phyloP scores from a whole-genome alignment of 2,329 filamentous ascomycete species.

The Sclerotinia minor region DNA sequence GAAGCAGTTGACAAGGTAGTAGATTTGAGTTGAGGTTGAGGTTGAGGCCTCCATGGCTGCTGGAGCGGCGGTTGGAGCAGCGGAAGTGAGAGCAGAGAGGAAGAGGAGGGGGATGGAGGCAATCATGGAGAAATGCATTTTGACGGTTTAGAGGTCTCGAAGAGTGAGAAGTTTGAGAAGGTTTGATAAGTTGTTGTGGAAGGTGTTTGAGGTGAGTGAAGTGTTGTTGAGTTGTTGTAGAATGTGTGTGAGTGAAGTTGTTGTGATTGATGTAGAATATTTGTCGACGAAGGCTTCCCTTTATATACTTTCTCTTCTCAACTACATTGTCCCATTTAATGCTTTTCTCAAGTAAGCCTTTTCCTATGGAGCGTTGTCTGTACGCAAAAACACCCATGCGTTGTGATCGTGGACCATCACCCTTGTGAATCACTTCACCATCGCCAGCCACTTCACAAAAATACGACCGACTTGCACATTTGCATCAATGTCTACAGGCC shows the following conservation, averaged over 20 bases:
- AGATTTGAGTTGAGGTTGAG: conserved; percentile 5
- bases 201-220: conserved; percentile 8
- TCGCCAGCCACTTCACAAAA: neutral
- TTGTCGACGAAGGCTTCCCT: neutral
- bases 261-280: conserved; percentile 4
- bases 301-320: conserved; percentile 19
- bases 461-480: neutral
- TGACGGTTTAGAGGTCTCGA: conserved; percentile 8
- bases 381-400: neutral
- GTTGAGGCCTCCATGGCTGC: conserved; percentile 1
- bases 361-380: neutral
- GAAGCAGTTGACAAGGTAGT: conserved; percentile 26
- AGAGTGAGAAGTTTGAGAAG: conserved; percentile 2
- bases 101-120: conserved; percentile 18
- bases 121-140: conserved; percentile 24
- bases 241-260: conserved; percentile 4
- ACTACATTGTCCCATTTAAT: neutral
- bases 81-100: conserved; percentile 19
- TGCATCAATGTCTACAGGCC: conserved; percentile 2
- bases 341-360: neutral
- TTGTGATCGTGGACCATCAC: neutral
- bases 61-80: conserved; percentile 11
- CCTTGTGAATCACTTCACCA: neutral
- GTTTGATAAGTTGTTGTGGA: neutral
- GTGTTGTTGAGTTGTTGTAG: conserved; percentile 4